Base-by-base conservation (phyloP, 352 stramenopile genomes). In the Phytophthora capsici region DNA sequence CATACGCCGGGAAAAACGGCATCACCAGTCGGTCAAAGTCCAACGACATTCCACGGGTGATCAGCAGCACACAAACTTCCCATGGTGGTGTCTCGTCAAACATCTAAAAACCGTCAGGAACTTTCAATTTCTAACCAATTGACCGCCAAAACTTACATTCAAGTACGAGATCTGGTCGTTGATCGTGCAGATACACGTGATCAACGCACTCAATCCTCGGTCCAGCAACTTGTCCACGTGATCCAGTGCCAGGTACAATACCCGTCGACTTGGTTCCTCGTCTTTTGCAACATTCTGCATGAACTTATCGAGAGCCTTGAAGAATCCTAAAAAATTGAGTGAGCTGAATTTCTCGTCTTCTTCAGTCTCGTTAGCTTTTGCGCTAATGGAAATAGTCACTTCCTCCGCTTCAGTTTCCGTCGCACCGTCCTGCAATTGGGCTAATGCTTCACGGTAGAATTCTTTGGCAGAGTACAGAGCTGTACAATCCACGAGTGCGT, bases 401-500 rank as follows among this genome's bases (percentile, higher is more conserved):
- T 51, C 62, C 12, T 67, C 50, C 1, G 30, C 5, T 5, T 59
- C 38, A 30, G 50, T 47, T 2, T 40, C 38, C 48, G 52, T 47
- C 41, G 53, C 32, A 37, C 64, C 57, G n/a, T 67, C 59, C 50
- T 84, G 62, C 40, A 95, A 55, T 53, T 93, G 84, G 2, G 74
- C 77, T 19, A 95, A 62, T 40, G 86, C 76, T 51, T 95, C 86
- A 32, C 80, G 77, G 54, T 90, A 95, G 46, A 95, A 77, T 53
- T 88, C 80, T 51, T 82, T 78, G 49, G 75, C 76, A 16, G 73
- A 77, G 64, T 86, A 90, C 7, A 93, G 64, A 25, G 71, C 84
- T 8, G 80, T 90, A 63, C 84, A 91, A 66, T 95, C 84, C 22
- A 95, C 74, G 41, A 91, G 63, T 3, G 78, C 81, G 60, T 83